A percentile compares a stretch with the other conserved stretches of the same genome.
phyloP scores from a whole-genome alignment of 345 rosid species.

The Boechera stricta region DNA sequence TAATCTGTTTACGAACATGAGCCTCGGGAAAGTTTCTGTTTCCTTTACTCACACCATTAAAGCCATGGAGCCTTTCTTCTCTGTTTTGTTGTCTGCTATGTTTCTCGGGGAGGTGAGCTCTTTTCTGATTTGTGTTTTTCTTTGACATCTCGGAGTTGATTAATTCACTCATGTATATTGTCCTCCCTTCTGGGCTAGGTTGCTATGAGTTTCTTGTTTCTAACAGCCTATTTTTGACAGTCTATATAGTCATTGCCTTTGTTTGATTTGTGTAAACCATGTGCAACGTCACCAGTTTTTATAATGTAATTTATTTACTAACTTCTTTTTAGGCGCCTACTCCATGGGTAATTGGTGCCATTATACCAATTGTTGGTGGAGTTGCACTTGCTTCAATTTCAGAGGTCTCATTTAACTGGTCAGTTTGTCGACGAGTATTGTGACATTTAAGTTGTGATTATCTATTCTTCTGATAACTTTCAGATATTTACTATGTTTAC shows the following conservation, averaged over 20 bases:
- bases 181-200: neutral
- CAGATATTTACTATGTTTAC: neutral
- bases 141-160: neutral
- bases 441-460: neutral
- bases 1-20: constrained; percentile 94
- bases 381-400: constrained; percentile 94
- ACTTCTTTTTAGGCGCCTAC: constrained; percentile 63
- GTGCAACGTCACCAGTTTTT: neutral
- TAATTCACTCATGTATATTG: neutral
- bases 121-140: constrained; percentile 8
- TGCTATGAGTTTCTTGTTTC: neutral
- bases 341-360: constrained; percentile 85
- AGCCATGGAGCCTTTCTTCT: constrained; percentile 99
- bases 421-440: constrained; percentile 25
- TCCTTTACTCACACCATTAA: constrained; percentile 99
- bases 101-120: constrained; percentile 84
- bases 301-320: neutral
- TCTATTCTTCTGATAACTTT: constrained; percentile 14
- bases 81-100: constrained; percentile 92
- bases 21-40: constrained; percentile 98
- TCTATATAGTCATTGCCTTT: neutral
- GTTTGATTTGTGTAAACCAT: neutral
- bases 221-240: neutral
- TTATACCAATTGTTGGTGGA: constrained; percentile 92
- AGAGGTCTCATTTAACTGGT: constrained; percentile 97